These are phyloP conservation scores for Purpureocillium takamizusanense DNA, from an alignment of 2,329 filamentous ascomycete species.

Conservation along the genomic window DNA sequence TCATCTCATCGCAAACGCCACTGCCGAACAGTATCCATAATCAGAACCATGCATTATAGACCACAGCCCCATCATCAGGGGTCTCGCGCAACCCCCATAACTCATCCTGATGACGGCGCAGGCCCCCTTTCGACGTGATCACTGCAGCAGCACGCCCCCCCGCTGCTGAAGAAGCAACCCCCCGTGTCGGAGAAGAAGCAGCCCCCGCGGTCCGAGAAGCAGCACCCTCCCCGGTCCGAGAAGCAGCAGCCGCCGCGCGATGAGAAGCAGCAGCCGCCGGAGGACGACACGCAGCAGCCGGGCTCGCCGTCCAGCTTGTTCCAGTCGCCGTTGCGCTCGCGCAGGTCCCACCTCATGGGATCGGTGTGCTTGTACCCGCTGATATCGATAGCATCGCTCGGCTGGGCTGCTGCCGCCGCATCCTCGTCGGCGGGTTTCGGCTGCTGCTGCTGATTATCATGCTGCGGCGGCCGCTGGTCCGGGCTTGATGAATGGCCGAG, in stretches of 20 bases:
- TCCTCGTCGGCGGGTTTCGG: too few species aligned
- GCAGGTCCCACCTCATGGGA: constrained; percentile 6
- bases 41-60: too few species aligned
- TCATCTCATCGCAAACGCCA: too few species aligned
- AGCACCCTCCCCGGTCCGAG: constrained; percentile 7
- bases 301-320: constrained; percentile 1
- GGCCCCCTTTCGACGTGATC: background rate
- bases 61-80: too few species aligned
- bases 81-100: too few species aligned
- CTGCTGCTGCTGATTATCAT: background rate
- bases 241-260: constrained; percentile 1
- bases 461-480: too few species aligned
- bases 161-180: constrained; percentile 5
- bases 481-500: too few species aligned
- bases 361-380: constrained; percentile 3
- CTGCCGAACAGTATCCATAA: too few species aligned
- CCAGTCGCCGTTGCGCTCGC: constrained; percentile 6
- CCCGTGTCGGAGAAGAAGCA: constrained; percentile 6
- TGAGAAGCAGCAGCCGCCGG: constrained; percentile 1
- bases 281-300: constrained; percentile 1
- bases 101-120: too few species aligned
- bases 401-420: too few species aligned
- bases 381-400: background rate
- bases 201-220: constrained; percentile 6
- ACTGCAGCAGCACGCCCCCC: constrained; percentile 1